Evolutionary conservation across 441 rosid species (phyloP), one percentile per base, ranked within the genome.

Genomic region (Codiaeum variegatum): DNA sequence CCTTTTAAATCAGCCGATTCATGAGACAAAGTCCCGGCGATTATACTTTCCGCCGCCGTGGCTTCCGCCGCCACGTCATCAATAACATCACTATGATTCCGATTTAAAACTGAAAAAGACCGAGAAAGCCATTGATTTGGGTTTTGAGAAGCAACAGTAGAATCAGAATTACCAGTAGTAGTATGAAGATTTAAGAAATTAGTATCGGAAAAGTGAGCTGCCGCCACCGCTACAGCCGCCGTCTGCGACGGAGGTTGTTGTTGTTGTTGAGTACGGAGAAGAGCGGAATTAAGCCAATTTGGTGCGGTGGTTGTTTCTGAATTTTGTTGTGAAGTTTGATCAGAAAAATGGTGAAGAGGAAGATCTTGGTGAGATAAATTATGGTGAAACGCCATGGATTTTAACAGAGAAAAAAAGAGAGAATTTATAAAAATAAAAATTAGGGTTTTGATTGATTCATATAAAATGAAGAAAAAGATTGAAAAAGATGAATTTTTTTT

Each of bases 211-310:
- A 83, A 85, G 80, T 84, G 85, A n/a, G 80, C n/a, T n/a, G n/a
- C n/a, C n/a, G n/a, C n/a, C n/a, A n/a, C n/a, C n/a, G n/a, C n/a
- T n/a, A n/a, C n/a, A n/a, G n/a, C n/a, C n/a, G n/a, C n/a, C n/a
- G n/a, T 29, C 28, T 73, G 77, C 0, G 52, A 62, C 42, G 74
- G 82, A 0, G 76, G 80, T 1, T 62, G 83, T 24, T 75, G 85
- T 24, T 73, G 79, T 56, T 74, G 89, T 62, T 83, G 90, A 5
- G 87, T 51, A 23, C 97, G 92, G 71, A 91, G 93, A 66, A 90
- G 91, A 23, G 99, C 98, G 1, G 85, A 73, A 93, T 90, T 92
- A 5, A 96, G 87, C 99, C 99, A 93, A 71, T 83, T 93, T 16
- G 97, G 97, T 40, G 85, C 87, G 19, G 81, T 28, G 28, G 84